phyloP scores from a whole-genome alignment of 2,329 filamentous ascomycete genomes.

The Xylaria sp. region DNA sequence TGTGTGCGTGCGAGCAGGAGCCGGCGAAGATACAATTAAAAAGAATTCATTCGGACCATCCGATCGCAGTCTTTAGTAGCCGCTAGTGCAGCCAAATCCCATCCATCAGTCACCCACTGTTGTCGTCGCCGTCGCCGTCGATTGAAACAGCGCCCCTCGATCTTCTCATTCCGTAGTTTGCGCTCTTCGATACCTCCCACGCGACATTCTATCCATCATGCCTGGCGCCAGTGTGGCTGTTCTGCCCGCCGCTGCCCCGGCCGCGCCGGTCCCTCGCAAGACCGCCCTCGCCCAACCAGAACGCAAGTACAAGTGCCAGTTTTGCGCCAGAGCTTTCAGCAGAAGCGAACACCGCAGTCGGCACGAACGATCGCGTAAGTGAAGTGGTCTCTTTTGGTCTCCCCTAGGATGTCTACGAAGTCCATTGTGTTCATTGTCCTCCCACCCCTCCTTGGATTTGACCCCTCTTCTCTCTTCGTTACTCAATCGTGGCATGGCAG shows the following conservation, averaged over 20 bases:
- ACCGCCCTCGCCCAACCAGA: slow-evolving; percentile 67
- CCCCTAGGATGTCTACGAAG: neutral
- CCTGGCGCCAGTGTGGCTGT: slow-evolving; percentile 65
- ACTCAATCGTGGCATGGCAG: slow-evolving; percentile 11
- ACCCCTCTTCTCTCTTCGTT: slow-evolving; percentile 25
- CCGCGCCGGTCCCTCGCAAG: slow-evolving; percentile 71
- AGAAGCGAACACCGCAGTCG: slow-evolving; percentile 93
- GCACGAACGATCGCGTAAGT: slow-evolving; percentile 97
- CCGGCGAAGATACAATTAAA: slow-evolving; percentile 53
- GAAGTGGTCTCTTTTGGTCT: slow-evolving; percentile 16
- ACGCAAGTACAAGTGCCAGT: slow-evolving; percentile 99
- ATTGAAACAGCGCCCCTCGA: slow-evolving; percentile 19
- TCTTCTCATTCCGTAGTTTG: slow-evolving; percentile 12
- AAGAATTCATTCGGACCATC: neutral
- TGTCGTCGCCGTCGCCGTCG: slow-evolving; percentile 13
- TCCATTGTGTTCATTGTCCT: slow-evolving; percentile 13
- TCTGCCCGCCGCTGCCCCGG: slow-evolving; percentile 54
- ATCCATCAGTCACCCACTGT: neutral
- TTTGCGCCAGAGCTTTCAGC: slow-evolving; percentile 96
- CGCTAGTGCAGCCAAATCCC: slow-evolving; percentile 17
- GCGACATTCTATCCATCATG: slow-evolving; percentile 48
- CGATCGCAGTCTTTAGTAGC: slow-evolving; percentile 24
- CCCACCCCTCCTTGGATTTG: slow-evolving; percentile 10
- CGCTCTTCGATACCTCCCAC: slow-evolving; percentile 19
- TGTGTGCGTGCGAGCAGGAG: slow-evolving; percentile 56